Evolutionary conservation across 179 eudicot species (phyloP), one percentile per base, ranked within the genome.

Genomic region (Camellia oleifera): DNA sequence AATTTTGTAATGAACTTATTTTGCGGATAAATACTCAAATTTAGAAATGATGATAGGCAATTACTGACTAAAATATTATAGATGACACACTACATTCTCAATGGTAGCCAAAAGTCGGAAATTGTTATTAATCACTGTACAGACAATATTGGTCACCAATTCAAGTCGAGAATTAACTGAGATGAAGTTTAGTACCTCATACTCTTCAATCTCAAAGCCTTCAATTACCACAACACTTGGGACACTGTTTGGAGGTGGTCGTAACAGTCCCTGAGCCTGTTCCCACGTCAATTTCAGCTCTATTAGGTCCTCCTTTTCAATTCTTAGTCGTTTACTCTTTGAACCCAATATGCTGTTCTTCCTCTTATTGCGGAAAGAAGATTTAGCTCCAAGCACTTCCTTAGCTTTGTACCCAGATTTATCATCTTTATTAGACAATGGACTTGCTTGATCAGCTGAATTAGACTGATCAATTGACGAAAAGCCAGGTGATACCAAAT

Each of bases 161-260:
- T 74, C 11, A 58, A 57, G 46, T 58, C 53, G n/a, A 74, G 42
- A 10, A 73, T 73, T 63, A 17, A 57, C 15, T n/a, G 32, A 62
- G 53, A 54, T 67, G 53, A 72, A 74, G 65, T 58, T 5, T 52
- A 74, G 26, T 76, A 81, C 84, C 84, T 72, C 81, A 69, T 80
- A 93, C 85, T 91, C 97, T 82, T 90, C 97, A 70, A 93, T 77
- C 77, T 90, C 91, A 80, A 82, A 69, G 73, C 85, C 95, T 79
- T 90, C 93, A 46, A 91, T 87, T 23, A 86, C 77, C 57, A 81
- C 85, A 81, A 88, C 81, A 69, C 68, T 79, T 44, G 89, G 92
- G 70, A 80, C 82, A 81, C 42, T 50, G 72, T 80, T 76, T 44
- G 78, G 81, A 82, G 90, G 88, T 60, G 93, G 83, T 45, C 91